Evolutionary conservation across 352 stramenopile genomes (phyloP).

Genomic region (Phytopythium helicoides): DNA sequence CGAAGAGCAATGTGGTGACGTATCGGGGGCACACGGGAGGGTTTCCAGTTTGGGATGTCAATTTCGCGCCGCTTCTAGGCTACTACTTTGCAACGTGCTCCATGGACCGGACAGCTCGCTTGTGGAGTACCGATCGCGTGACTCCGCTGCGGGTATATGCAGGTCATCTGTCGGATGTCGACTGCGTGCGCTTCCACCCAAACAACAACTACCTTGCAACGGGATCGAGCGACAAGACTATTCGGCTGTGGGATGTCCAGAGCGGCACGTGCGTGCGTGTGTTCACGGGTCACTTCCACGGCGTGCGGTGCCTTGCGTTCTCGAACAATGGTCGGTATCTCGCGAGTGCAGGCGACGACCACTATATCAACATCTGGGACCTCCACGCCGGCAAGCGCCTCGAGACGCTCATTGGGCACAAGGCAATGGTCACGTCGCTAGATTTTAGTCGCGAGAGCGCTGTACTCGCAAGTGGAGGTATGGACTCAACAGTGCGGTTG

Average conservation of each 20-base stretch:
- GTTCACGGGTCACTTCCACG: constrained; percentile 89
- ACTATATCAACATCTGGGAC: constrained; percentile 94
- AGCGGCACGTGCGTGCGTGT: constrained; percentile 91
- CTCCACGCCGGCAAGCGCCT: constrained; percentile 87
- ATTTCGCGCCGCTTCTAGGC: constrained; percentile 78
- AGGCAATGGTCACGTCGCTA: constrained; percentile 68
- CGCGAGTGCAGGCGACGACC: constrained; percentile 80
- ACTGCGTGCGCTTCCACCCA: constrained; percentile 92
- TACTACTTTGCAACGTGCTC: constrained; percentile 96
- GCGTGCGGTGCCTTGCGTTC: constrained; percentile 88
- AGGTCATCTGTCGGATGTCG: constrained; percentile 91
- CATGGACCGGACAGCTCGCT: constrained; percentile 90
- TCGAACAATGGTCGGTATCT: constrained; percentile 90
- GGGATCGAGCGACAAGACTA: constrained; percentile 93
- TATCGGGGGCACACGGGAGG: constrained; percentile 70
- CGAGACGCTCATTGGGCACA: constrained; percentile 79
- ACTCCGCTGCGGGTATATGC: constrained; percentile 92
- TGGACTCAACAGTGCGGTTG: constrained; percentile 77
- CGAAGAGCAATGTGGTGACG: constrained; percentile 72
- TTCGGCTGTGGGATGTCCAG: constrained; percentile 94
- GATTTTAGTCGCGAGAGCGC: constrained; percentile 79
- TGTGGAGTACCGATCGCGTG: constrained; percentile 93
- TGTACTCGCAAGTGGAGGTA: constrained; percentile 67
- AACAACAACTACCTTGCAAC: constrained; percentile 96
- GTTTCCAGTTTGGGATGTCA: constrained; percentile 91